Evolutionary conservation across 2,329 filamentous ascomycete species (phyloP), one percentile per base, ranked within the genome.

Genomic region (Aspergillus arachidicola): DNA sequence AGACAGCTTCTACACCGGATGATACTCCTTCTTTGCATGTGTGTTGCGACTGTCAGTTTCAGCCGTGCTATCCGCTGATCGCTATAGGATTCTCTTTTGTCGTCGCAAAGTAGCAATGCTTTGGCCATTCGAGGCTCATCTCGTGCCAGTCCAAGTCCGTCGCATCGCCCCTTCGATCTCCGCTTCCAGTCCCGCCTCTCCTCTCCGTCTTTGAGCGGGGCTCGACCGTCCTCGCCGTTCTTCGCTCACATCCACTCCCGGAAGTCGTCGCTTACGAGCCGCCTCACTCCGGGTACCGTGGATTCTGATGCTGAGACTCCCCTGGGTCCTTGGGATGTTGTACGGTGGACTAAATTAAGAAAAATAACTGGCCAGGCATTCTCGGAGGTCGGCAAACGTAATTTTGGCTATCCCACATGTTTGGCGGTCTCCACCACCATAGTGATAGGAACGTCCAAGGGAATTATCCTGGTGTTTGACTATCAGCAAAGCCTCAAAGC

Each of bases 401-500:
- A 92, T 77, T 98, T 97, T 82, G 96, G 95, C 32, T 86, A 89
- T 46, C 93, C 94, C 28, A 97, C 94, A 0, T 97, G 93, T 80
- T 85, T 98, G 72, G 89, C 90, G 46, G 91, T 97, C 55, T 94
- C 94, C 66, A 91, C 94, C 3, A 89, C 89, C 10, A 96, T 99
- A 71, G 92, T 94, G 16, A 80, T 99, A 59, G 95, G 95, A 30
- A 99, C 96, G 0, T 92, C 93, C 4, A 98, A 97, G 78, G 95
- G 96, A 59, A 89, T 97, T 77, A 91, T 98, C 62, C 83, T 99
- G 74, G 89, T 98, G 64, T 99, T 99, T 81, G 96, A 99, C 81
- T 98, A 97, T 78, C 93, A 96, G 76, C 95, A 99, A 79, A 95
- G 91, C 69, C 82, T 98, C 62, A 97, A 96, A 79, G 90, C 91